These are phyloP conservation scores for Hypericum perforatum DNA, from an alignment of 345 rosid genomes.

Conservation along the genomic window DNA sequence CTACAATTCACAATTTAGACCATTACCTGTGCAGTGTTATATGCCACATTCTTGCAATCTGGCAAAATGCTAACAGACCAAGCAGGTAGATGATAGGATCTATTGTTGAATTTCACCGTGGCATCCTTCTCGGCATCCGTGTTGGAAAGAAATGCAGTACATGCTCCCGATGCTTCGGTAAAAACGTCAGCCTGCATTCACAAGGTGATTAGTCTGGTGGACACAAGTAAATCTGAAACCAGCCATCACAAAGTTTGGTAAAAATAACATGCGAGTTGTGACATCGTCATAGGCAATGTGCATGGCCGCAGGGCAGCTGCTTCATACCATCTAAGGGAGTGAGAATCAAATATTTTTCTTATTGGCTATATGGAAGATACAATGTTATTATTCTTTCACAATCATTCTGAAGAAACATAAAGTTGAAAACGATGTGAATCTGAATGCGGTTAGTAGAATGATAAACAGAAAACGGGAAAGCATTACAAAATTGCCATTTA, in stretches of 20 bases:
- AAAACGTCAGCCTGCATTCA: slow-evolving; percentile 63
- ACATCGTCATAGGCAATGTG: too few relatives aligned
- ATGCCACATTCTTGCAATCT: slow-evolving; percentile 71
- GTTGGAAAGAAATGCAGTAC: slow-evolving; percentile 82
- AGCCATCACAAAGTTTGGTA: neutral
- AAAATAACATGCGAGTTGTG: neutral
- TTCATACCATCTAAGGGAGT: too few relatives aligned
- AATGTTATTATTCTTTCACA: too few relatives aligned
- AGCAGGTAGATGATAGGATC: slow-evolving; percentile 68
- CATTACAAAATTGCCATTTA: too few relatives aligned
- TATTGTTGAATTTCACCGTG: slow-evolving; percentile 43
- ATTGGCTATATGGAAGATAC: too few relatives aligned
- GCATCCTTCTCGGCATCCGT: slow-evolving; percentile 56
- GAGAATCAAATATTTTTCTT: too few relatives aligned
- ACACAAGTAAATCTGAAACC: slow-evolving; percentile 3
- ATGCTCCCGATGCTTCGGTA: slow-evolving; percentile 50
- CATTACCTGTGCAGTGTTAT: slow-evolving; percentile 80
- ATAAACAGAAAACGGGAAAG: neutral
- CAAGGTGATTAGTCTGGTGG: slow-evolving; percentile 4
- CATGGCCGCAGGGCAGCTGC: too few relatives aligned
- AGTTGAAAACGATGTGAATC: too few relatives aligned
- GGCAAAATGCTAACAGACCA: slow-evolving; percentile 97
- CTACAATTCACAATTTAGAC: neutral
- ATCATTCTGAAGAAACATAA: too few relatives aligned
- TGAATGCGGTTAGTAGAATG: too few relatives aligned